Percentiles rank a stretch among this genome's conserved stretches.
These are phyloP conservation scores for Dendrobium nobile DNA, from an alignment of 106 monocot genomes.

Conservation along the genomic window DNA sequence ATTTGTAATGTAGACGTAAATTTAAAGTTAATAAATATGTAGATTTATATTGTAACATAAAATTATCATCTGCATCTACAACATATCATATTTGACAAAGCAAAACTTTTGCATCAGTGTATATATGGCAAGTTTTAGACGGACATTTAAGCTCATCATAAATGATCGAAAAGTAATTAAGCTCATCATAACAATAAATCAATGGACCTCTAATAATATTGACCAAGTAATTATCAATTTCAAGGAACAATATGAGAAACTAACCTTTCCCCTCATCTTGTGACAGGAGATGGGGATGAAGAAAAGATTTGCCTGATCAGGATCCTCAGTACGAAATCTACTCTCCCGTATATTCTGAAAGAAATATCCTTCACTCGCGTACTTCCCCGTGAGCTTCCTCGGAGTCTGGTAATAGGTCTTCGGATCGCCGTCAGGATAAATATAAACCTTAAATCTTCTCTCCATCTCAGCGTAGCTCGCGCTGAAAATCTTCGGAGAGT, in stretches of 20 bases:
- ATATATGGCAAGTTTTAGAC: no score
- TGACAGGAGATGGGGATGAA: slow-evolving; percentile 89
- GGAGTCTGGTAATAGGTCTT: slow-evolving; percentile 87
- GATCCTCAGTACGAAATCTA: slow-evolving; percentile 71
- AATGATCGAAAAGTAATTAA: not conserved
- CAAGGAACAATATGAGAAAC: not conserved
- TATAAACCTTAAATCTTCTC: slow-evolving; percentile 68
- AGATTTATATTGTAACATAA: no score
- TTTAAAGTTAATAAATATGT: no score
- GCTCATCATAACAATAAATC: not conserved
- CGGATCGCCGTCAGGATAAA: slow-evolving; percentile 91
- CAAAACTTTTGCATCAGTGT: no score
- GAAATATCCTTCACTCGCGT: slow-evolving; percentile 95
- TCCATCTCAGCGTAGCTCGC: slow-evolving; percentile 71
- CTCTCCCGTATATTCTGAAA: slow-evolving; percentile 94
- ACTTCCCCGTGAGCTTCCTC: slow-evolving; percentile 95
- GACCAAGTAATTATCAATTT: not conserved
- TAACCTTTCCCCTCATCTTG: slow-evolving; percentile 96
- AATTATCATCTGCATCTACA: no score
- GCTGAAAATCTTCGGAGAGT: slow-evolving; percentile 55
- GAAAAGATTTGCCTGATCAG: slow-evolving; percentile 77
- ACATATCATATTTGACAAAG: no score
- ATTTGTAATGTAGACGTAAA: no score
- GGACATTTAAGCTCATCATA: no score
- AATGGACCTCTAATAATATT: not conserved